Base-by-base conservation (phyloP, 1,284 basidiomycete species). In the Rhodotorula glutinis region DNA sequence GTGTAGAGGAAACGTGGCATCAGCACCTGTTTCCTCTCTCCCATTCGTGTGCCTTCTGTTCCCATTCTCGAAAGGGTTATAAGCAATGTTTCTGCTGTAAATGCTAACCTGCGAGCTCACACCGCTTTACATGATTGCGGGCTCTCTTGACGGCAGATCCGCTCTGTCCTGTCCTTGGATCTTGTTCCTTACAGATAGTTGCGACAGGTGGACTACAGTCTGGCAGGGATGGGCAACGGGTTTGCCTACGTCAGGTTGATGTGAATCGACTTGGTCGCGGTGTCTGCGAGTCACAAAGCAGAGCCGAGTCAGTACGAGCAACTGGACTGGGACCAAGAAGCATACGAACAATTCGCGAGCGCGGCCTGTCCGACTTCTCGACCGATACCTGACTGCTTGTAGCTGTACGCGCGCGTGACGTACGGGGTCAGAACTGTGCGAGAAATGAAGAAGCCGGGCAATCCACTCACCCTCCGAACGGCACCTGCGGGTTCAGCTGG, bases 291-390 rank as follows among this genome's bases (percentile, higher is more conserved):
- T 16, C 40, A 38, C 33, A 38, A 38, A 38, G 33, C 7, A 38
- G 53, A n/a, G n/a, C 27, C 40, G 38, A 40, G 53, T 27, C n/a
- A 19, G 29, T 41, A 23, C 33, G 33, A 38, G 33, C 33, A 40
- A 16, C 23, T n/a, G 53, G 7, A 25, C 41, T 25, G 25, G 16
- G 40, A 16, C 29, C 41, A 4, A 43, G 9, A 38, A 11, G 23
- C 29, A 25, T n/a, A 3, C 44, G 16, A 9, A 27, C 9, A 58
- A 25, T 51, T 51, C 11, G 64, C 61, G n/a, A 93, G 77, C 2
- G 90, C 91, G 78, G 92, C 90, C 76, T 91, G 86, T 57, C 91
- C 92, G 49, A 90, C 80, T 81, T 94, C 91, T 60, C 91, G 85
- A 14, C 92, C 92, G 56, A 92, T 71, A 40, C 74, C 76, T 33